A percentile compares a stretch with the other conserved stretches of the same genome.
Conservation (phyloP, 768 basidiomycete species). For the Favolaschia claudopus region DNA sequence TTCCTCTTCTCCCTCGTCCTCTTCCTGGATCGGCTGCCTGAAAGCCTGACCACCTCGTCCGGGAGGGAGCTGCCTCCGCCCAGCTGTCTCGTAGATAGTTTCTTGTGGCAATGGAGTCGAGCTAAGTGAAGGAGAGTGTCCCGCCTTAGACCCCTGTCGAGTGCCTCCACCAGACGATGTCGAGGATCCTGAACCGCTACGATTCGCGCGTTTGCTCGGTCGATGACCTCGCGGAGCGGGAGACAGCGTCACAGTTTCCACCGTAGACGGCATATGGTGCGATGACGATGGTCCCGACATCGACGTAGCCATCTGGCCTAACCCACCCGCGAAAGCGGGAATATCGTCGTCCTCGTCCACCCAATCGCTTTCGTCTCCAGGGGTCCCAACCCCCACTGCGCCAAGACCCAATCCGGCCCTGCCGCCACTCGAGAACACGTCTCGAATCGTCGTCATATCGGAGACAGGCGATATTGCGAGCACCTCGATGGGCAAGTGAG, state of each 20-base stretch:
- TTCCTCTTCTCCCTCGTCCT: conserved; percentile 87
- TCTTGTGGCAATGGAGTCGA: conserved; percentile 68
- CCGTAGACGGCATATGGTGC: conserved; percentile 7
- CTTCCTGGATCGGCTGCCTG: conserved; percentile 77
- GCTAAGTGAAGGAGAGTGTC: conserved; percentile 68
- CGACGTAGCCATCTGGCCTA: conserved; percentile 66
- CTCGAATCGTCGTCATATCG: conserved; percentile 64
- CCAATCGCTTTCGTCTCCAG: conserved; percentile 88
- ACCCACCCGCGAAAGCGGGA: conserved; percentile 75
- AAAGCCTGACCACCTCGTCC: conserved; percentile 78
- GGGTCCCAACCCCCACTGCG: conserved; percentile 37
- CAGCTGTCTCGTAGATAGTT: conserved; percentile 56
- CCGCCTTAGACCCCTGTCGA: conserved; percentile 50
- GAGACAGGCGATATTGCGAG: conserved; percentile 68
- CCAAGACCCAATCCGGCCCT: conserved; percentile 41
- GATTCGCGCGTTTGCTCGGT: conserved; percentile 44
- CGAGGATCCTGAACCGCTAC: conserved; percentile 34
- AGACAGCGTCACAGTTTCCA: conserved; percentile 56
- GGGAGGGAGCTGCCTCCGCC: conserved; percentile 73
- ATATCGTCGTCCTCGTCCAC: conserved; percentile 87
- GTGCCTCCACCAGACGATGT: conserved; percentile 27
- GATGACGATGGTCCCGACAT: conserved; percentile 17
- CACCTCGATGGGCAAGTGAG: conserved; percentile 79
- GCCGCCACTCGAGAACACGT: conserved; percentile 79
- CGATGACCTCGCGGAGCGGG: conserved; percentile 61